A percentile compares a stretch with the other conserved stretches of the same genome.
These are phyloP conservation scores for Rickenella mellea DNA, from an alignment of 768 basidiomycete genomes.

Conservation along the genomic window DNA sequence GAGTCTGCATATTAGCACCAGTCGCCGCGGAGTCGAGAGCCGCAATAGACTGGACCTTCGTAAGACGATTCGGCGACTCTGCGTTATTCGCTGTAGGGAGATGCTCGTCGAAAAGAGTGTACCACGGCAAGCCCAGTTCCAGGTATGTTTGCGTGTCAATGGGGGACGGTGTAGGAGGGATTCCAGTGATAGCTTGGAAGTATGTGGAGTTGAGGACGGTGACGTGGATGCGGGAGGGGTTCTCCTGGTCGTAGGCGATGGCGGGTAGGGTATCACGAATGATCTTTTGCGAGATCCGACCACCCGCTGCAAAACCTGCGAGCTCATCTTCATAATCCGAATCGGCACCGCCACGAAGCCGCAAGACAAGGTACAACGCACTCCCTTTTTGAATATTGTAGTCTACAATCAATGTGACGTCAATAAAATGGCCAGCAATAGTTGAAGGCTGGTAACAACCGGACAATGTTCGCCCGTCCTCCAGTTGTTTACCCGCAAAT, in stretches of 20 bases:
- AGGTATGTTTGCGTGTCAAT: conserved; percentile 9
- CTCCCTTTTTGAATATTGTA: no score
- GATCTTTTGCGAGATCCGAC: conserved; percentile 16
- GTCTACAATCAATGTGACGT: no score
- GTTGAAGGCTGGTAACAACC: no score
- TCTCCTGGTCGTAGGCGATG: conserved; percentile 10
- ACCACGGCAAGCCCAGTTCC: conserved; percentile 10
- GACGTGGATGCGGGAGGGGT: conserved; percentile 10
- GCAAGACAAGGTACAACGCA: no score
- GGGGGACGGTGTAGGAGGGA: conserved; percentile 10
- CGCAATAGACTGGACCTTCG: no score
- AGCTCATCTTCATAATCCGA: conserved; percentile 18
- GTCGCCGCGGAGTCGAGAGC: no score
- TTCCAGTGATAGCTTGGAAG: conserved; percentile 10
- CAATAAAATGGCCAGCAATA: no score
- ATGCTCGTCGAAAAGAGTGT: conserved; percentile 11
- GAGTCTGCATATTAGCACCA: no score
- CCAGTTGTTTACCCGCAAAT: conserved; percentile 77
- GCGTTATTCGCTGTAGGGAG: conserved; percentile 10
- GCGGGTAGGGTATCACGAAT: conserved; percentile 10
- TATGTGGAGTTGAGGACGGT: conserved; percentile 8
- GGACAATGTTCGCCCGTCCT: conserved; percentile 72
- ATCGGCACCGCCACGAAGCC: no score
- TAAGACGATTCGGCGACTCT: no score
- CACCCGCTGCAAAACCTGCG: conserved; percentile 13